phyloP scores from a whole-genome alignment of 225 moss, liverwort and hornwort species.

The Marchantia paleacea region DNA sequence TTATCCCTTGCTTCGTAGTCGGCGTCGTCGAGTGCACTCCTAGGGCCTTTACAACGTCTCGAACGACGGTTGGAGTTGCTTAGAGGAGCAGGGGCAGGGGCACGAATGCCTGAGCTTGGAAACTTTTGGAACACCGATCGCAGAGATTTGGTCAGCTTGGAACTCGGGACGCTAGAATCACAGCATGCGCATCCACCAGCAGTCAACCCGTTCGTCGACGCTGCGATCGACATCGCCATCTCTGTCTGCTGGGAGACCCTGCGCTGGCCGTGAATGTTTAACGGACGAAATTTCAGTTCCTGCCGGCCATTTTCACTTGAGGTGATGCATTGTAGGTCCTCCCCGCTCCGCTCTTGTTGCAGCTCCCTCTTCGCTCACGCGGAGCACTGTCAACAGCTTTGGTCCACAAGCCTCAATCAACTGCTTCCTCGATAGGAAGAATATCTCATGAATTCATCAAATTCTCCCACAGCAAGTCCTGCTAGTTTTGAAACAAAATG shows the following conservation, averaged over 20 bases:
- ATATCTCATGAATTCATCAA: no score
- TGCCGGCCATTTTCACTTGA: no score
- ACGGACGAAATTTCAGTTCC: no score
- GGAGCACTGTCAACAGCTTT: no score
- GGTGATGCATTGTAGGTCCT: no score
- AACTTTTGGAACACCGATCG: neutral
- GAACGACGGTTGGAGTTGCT: neutral
- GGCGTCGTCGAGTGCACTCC: constrained; percentile 4
- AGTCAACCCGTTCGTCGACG: neutral
- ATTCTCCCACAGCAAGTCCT: no score
- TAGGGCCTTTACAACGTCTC: neutral
- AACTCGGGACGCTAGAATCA: neutral
- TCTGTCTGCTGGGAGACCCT: neutral
- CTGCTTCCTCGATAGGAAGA: no score
- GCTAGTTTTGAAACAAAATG: no score
- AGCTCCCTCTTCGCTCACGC: no score
- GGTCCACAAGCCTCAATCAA: no score
- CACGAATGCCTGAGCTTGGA: neutral
- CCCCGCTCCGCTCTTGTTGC: no score
- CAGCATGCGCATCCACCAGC: neutral
- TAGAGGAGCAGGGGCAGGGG: neutral
- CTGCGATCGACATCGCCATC: neutral
- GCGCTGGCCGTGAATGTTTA: no score
- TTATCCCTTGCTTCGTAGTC: neutral
- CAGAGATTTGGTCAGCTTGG: neutral